Evolutionary conservation across 2,329 filamentous ascomycete genomes (phyloP).

Genomic region (Microcera coccophila): DNA sequence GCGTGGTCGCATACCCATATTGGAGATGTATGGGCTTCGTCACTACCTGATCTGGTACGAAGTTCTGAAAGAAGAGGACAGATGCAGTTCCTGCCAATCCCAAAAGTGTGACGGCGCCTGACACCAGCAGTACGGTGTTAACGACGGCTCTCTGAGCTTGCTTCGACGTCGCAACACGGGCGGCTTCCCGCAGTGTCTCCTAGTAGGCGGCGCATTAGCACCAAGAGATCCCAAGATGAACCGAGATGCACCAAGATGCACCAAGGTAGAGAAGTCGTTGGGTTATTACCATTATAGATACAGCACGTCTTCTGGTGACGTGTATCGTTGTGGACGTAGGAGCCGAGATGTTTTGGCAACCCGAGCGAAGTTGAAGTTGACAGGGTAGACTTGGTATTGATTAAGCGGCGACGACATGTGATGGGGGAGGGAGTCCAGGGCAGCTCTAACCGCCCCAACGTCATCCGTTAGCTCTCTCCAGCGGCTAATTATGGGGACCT

Average conservation of each 20-base stretch:
- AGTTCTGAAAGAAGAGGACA: conserved; percentile 52
- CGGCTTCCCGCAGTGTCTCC: conserved; percentile 35
- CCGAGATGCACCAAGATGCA: too few species aligned
- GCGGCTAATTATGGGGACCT: too few species aligned
- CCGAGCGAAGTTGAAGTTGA: too few species aligned
- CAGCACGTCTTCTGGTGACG: too few species aligned
- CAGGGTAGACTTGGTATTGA: neutral
- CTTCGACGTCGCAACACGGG: conserved; percentile 45
- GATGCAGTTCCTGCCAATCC: conserved; percentile 48
- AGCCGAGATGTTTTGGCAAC: too few species aligned
- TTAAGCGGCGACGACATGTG: neutral
- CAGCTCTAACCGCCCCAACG: too few species aligned
- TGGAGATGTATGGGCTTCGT: conserved; percentile 53
- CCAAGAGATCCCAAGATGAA: too few species aligned
- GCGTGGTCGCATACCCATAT: conserved; percentile 47
- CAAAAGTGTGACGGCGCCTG: conserved; percentile 43
- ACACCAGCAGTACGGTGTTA: conserved; percentile 43
- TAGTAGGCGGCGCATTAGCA: neutral
- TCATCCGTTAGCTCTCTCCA: too few species aligned
- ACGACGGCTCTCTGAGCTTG: conserved; percentile 48
- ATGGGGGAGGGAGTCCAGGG: too few species aligned
- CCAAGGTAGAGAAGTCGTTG: neutral
- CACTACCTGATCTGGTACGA: conserved; percentile 53
- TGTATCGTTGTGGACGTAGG: neutral
- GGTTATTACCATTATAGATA: neutral